Base-by-base conservation (phyloP, 805 yeast species). In the Ogataea philodendri region DNA sequence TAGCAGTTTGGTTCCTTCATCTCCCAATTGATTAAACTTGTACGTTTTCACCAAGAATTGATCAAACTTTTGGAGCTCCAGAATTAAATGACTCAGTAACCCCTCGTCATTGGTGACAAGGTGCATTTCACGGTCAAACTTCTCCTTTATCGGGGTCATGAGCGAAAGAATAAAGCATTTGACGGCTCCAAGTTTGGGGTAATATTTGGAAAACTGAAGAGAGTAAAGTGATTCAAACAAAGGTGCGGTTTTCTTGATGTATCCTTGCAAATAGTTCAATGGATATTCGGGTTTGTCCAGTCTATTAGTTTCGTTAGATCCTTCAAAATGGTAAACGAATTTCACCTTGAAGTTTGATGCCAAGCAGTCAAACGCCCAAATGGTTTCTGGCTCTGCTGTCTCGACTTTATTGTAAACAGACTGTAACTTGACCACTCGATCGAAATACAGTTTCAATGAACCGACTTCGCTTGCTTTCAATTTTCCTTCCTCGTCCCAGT, bases 221-320 rank as follows among this genome's bases (percentile, higher is more conserved):
- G 60, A 63, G 15, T 67, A 51, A 7, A 62, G 48, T 15, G 53
- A 25, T 25, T 44, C 60, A 51, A 28, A 69, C 34, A 11, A 46
- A 11, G 22, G 58, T 40, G 34, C 57, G 28, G 44, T 63, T 49
- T 36, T 47, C 4, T 50, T 44, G 13, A 74, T 35, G 41, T 69
- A 72, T 9, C 65, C 62, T 39, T 67, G 70, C 5, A 73, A 52
- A 47, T 70, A 81, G 11, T 63, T 57, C 41, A 81, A 67, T 3
- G 78, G 72, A 81, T 86, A 82, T 52, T 83, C 89, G 1, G 90
- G 89, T 49, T 77, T 77, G 39, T 80, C 78, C 16, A 75, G 50
- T 28, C 76, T 70, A 48, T 80, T 81, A 0, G 89, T 82, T 21
- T 78, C 82, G 24, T 57, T 63, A 18, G 68, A 60, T 4, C 72